Evolutionary conservation across 2,329 filamentous ascomycete species (phyloP).

Genomic region (Pseudogymnoascus sp.): DNA sequence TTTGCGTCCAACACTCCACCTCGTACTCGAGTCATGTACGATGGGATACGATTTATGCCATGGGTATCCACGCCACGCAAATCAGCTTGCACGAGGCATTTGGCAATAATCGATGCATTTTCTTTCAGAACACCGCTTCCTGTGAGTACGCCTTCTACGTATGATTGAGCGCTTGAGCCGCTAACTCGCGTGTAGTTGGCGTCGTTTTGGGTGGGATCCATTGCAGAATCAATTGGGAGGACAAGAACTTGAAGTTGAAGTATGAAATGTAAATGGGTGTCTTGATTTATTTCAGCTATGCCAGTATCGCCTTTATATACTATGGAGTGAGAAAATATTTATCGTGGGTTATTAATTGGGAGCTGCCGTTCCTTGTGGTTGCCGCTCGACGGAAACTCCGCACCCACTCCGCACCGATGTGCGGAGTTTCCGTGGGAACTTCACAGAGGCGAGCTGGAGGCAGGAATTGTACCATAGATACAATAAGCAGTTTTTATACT

Average conservation of each 20-base stretch:
- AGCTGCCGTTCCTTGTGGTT: neutral
- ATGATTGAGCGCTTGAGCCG: constrained; percentile 22
- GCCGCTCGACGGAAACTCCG: neutral
- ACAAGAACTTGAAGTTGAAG: neutral
- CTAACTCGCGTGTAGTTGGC: neutral
- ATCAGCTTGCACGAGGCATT: constrained; percentile 66
- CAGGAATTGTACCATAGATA: neutral
- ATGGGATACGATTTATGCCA: constrained; percentile 70
- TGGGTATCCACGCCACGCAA: constrained; percentile 75
- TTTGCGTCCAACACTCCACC: constrained; percentile 59
- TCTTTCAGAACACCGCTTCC: constrained; percentile 53
- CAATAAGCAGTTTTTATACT: neutral
- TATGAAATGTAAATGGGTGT: neutral
- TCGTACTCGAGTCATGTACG: constrained; percentile 67
- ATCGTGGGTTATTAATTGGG: neutral
- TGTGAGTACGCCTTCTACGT: constrained; percentile 49
- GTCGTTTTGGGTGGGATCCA: neutral
- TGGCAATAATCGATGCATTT: constrained; percentile 60
- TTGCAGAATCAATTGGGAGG: neutral
- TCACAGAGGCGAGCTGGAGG: neutral
- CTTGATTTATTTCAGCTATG: neutral
- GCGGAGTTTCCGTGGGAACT: neutral
- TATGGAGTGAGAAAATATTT: neutral
- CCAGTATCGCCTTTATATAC: neutral
- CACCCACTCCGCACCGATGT: no score